phyloP scores from a whole-genome alignment of 2,329 filamentous ascomycete genomes.

The Fusarium nelsonii region DNA sequence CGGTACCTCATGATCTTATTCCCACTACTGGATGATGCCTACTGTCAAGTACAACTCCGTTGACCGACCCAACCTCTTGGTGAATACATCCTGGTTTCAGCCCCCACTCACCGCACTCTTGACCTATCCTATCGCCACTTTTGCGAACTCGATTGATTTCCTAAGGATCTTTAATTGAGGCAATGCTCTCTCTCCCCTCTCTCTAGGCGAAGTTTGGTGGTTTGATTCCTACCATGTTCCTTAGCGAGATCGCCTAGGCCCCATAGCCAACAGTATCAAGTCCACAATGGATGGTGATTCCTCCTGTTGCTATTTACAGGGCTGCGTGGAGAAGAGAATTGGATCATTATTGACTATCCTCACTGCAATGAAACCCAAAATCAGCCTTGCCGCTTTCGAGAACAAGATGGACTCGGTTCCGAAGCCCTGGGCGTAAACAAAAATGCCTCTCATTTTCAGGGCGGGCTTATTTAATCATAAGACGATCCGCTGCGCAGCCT shows the following conservation, averaged over 20 bases:
- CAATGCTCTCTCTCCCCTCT: constrained; percentile 19
- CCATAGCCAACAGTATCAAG: neutral
- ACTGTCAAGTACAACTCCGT: neutral
- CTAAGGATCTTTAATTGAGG: constrained; percentile 3
- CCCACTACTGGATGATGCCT: neutral
- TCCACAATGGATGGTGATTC: neutral
- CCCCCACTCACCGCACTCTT: constrained; percentile 36
- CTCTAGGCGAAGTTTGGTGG: neutral
- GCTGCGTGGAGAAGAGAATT: constrained; percentile 36
- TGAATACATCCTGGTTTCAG: constrained; percentile 12
- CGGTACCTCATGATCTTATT: constrained; percentile 32
- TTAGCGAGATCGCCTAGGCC: neutral
- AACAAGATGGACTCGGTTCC: constrained; percentile 4
- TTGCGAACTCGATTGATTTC: neutral
- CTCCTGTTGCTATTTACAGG: constrained; percentile 36
- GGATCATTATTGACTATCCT: neutral
- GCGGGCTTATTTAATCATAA: no score
- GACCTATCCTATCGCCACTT: constrained; percentile 17
- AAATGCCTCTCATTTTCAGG: constrained; percentile 29
- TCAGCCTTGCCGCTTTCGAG: constrained; percentile 43
- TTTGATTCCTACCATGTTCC: neutral
- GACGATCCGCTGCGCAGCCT: constrained; percentile 32
- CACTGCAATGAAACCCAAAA: constrained; percentile 30
- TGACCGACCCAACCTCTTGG: constrained; percentile 31
- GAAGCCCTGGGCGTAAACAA: constrained; percentile 6